Evolutionary conservation across 257 asterid genomes (phyloP).

Genomic region (Gynochthodes officinalis): DNA sequence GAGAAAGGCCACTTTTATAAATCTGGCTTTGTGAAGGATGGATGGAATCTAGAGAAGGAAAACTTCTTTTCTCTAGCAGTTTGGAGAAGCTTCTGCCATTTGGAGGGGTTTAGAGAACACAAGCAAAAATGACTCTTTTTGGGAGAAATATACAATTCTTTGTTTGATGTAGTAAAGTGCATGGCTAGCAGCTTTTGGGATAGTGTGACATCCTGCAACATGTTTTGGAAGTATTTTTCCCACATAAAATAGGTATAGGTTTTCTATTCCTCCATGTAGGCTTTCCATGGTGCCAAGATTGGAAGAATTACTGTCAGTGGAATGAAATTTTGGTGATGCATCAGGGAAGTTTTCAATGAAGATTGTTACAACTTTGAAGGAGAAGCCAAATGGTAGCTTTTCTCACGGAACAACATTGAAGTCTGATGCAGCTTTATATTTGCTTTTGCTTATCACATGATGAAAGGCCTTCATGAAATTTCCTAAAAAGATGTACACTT

Average conservation of each 20-base stretch:
- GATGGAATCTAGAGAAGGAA: not conserved
- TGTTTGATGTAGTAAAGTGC: not conserved
- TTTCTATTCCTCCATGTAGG: not conserved
- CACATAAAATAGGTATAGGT: not conserved
- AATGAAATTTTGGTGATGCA: not conserved
- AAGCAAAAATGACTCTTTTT: not conserved
- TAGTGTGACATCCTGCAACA: not conserved
- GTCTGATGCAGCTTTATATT: slow-evolving; percentile 1
- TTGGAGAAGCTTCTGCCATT: not conserved
- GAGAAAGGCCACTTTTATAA: not conserved
- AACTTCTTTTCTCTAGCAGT: not conserved
- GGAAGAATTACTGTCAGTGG: not conserved
- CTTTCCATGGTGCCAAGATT: not conserved
- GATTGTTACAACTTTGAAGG: not conserved
- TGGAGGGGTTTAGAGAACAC: not conserved
- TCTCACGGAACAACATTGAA: not conserved
- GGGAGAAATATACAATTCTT: not conserved
- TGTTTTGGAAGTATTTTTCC: not conserved
- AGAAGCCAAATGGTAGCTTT: not conserved
- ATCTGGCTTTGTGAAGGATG: not conserved
- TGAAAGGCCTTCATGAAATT: not conserved
- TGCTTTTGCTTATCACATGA: not conserved
- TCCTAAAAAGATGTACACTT: not conserved
- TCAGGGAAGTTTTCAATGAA: not conserved
- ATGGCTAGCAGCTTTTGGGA: not conserved